These are phyloP conservation scores for Coniella vitis DNA, from an alignment of 2,329 filamentous ascomycete species.

Conservation along the genomic window DNA sequence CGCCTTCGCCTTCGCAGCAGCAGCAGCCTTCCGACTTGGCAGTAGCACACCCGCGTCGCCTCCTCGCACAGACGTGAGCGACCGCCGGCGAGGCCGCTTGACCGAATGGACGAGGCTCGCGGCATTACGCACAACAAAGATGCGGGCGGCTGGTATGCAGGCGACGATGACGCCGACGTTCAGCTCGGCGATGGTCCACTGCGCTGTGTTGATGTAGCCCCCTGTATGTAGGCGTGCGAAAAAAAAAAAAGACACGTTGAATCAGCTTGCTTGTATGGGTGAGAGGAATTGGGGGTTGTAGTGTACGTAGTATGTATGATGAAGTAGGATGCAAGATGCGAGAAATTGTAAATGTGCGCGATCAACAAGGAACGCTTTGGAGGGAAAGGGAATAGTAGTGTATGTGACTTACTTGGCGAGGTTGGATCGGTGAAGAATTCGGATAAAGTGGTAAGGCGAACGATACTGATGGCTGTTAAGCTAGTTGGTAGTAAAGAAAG, in stretches of 20 bases:
- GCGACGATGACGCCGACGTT: slow-evolving; percentile 3
- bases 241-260: neutral
- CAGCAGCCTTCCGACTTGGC: too few species aligned
- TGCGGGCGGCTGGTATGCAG: slow-evolving; percentile 2
- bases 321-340: neutral
- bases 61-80: too few species aligned
- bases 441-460: neutral
- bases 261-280: too few species aligned
- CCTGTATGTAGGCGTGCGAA: neutral
- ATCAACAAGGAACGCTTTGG: neutral
- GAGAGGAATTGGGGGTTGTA: slow-evolving; percentile 10
- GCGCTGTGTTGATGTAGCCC: neutral
- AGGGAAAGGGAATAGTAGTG: neutral
- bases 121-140: neutral
- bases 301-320: too few species aligned
- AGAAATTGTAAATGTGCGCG: too few species aligned
- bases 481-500: too few species aligned
- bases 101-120: too few species aligned
- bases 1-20: too few species aligned
- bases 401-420: neutral
- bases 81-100: too few species aligned
- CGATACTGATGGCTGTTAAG: neutral
- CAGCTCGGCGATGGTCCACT: slow-evolving; percentile 7
- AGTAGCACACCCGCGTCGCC: too few species aligned
- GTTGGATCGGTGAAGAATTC: neutral